Percentiles rank a stretch among this genome's conserved stretches.
These are phyloP conservation scores for Aspergillus sergii DNA, from an alignment of 2,329 filamentous ascomycete species.

Conservation along the genomic window DNA sequence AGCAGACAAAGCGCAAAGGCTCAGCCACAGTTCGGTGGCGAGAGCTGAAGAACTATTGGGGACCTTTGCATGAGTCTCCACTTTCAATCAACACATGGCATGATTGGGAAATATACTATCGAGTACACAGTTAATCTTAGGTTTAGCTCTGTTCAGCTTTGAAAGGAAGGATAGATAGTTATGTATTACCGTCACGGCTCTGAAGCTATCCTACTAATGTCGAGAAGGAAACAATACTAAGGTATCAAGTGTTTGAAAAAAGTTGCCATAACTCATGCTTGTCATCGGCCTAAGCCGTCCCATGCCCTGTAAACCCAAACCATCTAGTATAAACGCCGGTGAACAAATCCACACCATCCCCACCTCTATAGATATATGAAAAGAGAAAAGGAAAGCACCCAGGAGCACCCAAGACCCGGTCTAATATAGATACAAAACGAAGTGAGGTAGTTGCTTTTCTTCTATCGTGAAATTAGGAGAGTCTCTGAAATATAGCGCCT, in stretches of 20 bases:
- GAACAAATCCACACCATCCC: background rate
- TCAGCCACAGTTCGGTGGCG: conserved; percentile 1
- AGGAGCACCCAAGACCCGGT: conserved; percentile 3
- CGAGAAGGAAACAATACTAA: background rate
- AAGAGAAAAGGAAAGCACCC: background rate
- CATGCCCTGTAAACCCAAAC: background rate
- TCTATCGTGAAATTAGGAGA: conserved; percentile 16
- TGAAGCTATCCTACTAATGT: background rate
- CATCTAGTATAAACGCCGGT: conserved; percentile 2
- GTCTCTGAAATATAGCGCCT: conserved; percentile 11
- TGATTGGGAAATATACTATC: background rate
- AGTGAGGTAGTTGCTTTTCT: conserved; percentile 4
- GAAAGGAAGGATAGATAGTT: background rate
- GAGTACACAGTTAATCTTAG: background rate
- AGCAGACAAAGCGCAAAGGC: background rate
- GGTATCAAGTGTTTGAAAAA: background rate
- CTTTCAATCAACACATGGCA: background rate
- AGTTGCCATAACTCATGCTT: conserved; percentile 1
- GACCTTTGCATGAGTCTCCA: background rate
- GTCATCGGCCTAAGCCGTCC: background rate
- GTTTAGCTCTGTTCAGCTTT: background rate
- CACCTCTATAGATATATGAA: conserved; percentile 3
- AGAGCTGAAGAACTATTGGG: background rate
- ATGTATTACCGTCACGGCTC: background rate
- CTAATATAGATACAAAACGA: conserved; percentile 3